Percentiles rank a stretch among this genome's conserved stretches.
Evolutionary conservation across 768 basidiomycete species (phyloP).

Genomic region (Mycena galericulata): DNA sequence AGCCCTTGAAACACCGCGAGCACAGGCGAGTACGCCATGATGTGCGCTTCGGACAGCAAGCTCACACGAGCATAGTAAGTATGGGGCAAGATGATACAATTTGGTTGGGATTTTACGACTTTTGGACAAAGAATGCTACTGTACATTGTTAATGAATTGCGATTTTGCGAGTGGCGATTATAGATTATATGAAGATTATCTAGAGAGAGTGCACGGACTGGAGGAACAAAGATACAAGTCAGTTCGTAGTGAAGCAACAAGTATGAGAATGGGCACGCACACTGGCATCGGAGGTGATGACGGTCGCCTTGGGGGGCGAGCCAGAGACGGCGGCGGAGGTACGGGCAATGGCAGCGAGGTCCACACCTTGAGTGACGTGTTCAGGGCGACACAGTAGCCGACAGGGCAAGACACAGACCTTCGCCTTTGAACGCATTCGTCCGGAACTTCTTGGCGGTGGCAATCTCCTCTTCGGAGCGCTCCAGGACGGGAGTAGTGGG

Average conservation of each 20-base stretch:
- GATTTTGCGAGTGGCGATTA: background rate
- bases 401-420: conserved; percentile 50
- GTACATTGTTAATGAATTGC: background rate
- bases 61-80: background rate
- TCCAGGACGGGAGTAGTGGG: conserved; percentile 36
- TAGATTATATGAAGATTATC: conserved; percentile 26
- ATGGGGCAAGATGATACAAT: background rate
- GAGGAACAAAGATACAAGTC: background rate
- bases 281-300: background rate
- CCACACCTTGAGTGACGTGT: conserved; percentile 49
- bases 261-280: background rate
- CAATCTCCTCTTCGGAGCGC: conserved; percentile 57
- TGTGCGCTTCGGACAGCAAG: background rate
- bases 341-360: conserved; percentile 85
- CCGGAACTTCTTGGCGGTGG: conserved; percentile 67
- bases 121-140: background rate
- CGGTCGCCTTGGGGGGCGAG: conserved; percentile 53
- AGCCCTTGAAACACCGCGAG: no score
- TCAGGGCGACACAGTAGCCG: background rate
- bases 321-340: conserved; percentile 79
- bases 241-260: background rate
- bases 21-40: no score
- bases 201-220: conserved; percentile 14
- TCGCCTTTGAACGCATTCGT: conserved; percentile 77
- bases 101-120: background rate